Conservation (phyloP, 305 asterid genomes). For the Nicotiana rustica region DNA sequence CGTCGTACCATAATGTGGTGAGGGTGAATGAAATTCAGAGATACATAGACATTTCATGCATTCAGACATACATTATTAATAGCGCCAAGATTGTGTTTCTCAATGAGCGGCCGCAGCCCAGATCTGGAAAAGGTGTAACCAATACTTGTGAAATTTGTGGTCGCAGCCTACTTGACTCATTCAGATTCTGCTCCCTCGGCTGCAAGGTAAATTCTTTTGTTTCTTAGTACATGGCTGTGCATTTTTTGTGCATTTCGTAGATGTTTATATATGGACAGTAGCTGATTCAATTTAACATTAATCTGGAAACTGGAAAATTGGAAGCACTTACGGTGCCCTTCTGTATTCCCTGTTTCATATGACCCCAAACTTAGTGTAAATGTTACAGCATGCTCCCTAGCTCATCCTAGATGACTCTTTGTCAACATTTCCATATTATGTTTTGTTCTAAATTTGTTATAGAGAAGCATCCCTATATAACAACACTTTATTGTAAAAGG, state of each 20-base stretch:
- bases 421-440: neutral
- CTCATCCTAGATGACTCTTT: too few species aligned
- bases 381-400: neutral
- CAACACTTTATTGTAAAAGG: too few species aligned
- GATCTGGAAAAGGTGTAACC: conserved; percentile 70
- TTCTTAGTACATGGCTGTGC: too few species aligned
- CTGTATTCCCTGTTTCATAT: neutral
- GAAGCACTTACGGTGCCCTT: neutral
- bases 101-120: conserved; percentile 72
- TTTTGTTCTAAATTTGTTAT: neutral
- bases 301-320: neutral
- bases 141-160: conserved; percentile 65
- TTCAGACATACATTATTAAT: conserved; percentile 67
- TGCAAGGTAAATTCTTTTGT: conserved; percentile 58
- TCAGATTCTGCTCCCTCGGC: conserved; percentile 73
- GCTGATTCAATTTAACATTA: neutral
- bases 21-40: conserved; percentile 66
- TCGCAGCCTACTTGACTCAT: conserved; percentile 64
- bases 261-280: neutral
- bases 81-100: conserved; percentile 70
- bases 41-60: conserved; percentile 58
- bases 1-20: conserved; percentile 71
- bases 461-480: too few species aligned
- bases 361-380: neutral
- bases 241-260: too few species aligned